phyloP scores from a whole-genome alignment of 1,139 yeast species.

The Yamadazyma siamensis region DNA sequence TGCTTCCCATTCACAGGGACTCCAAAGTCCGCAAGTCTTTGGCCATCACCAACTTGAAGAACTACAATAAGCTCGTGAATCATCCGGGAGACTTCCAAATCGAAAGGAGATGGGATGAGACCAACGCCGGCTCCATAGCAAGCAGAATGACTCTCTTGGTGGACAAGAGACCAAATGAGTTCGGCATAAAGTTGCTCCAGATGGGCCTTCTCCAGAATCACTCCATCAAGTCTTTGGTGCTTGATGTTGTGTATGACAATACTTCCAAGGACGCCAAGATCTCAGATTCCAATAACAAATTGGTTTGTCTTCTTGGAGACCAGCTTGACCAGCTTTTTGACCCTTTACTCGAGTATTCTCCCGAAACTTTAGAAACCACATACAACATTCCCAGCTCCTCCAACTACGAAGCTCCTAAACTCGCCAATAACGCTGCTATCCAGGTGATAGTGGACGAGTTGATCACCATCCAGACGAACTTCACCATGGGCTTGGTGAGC shows the following conservation, averaged over 20 bases:
- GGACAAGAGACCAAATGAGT: constrained; percentile 48
- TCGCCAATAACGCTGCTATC: constrained; percentile 12
- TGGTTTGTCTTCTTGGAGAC: constrained; percentile 74
- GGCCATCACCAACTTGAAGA: constrained; percentile 70
- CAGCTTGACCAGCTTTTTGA: constrained; percentile 88
- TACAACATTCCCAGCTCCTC: constrained; percentile 50
- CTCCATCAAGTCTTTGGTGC: constrained; percentile 48
- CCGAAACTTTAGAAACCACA: constrained; percentile 72
- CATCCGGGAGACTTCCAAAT: constrained; percentile 22
- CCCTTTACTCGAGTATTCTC: constrained; percentile 86
- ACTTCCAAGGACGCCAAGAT: constrained; percentile 11
- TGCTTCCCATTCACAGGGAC: constrained; percentile 44
- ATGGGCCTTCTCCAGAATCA: constrained; percentile 64
- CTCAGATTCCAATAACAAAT: constrained; percentile 63
- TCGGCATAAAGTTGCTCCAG: constrained; percentile 50
- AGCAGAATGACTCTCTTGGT: constrained; percentile 53
- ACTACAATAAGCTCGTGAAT: constrained; percentile 49
- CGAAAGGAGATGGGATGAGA: constrained; percentile 57
- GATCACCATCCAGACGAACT: constrained; percentile 65
- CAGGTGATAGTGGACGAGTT: constrained; percentile 64
- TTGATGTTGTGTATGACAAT: constrained; percentile 72
- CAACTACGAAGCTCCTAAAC: constrained; percentile 12
- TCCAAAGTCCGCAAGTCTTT: constrained; percentile 70
- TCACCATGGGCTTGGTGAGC: constrained; percentile 66
- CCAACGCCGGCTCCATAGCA: constrained; percentile 75